These are phyloP conservation scores for Trifolium subterraneum DNA, from an alignment of 306 rosid species.

Conservation along the genomic window DNA sequence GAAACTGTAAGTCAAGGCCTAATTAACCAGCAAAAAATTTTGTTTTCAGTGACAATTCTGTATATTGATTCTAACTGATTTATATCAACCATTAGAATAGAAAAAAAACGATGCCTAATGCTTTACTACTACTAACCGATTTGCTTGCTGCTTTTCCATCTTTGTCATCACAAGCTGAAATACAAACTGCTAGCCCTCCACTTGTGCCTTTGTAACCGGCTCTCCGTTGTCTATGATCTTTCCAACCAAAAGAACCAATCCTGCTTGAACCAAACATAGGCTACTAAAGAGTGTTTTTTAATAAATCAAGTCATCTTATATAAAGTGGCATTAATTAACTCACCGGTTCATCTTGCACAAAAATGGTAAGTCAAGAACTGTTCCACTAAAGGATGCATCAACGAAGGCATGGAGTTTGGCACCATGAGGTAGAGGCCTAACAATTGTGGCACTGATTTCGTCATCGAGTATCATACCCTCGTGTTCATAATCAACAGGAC, in stretches of 20 bases:
- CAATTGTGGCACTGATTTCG: constrained; percentile 64
- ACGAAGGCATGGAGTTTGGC: constrained; percentile 69
- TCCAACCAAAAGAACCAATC: constrained; percentile 50
- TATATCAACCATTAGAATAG: constrained; percentile 19
- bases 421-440: constrained; percentile 67
- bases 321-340: neutral
- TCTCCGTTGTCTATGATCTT: constrained; percentile 40
- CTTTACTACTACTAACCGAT: constrained; percentile 48
- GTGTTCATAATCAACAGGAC: constrained; percentile 60
- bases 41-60: neutral
- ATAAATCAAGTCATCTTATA: neutral
- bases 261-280: constrained; percentile 34
- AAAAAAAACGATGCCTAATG: neutral
- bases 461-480: constrained; percentile 65
- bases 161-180: constrained; percentile 54
- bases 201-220: constrained; percentile 54
- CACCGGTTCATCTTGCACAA: constrained; percentile 61
- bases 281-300: neutral
- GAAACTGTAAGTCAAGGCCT: constrained; percentile 75
- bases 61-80: neutral
- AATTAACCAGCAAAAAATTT: constrained; percentile 16
- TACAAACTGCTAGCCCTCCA: constrained; percentile 58
- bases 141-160: constrained; percentile 48
- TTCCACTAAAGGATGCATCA: constrained; percentile 70
- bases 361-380: constrained; percentile 61